These are phyloP conservation scores for Cladosporium halotolerans DNA, from an alignment of 2,329 filamentous ascomycete genomes.

Conservation along the genomic window DNA sequence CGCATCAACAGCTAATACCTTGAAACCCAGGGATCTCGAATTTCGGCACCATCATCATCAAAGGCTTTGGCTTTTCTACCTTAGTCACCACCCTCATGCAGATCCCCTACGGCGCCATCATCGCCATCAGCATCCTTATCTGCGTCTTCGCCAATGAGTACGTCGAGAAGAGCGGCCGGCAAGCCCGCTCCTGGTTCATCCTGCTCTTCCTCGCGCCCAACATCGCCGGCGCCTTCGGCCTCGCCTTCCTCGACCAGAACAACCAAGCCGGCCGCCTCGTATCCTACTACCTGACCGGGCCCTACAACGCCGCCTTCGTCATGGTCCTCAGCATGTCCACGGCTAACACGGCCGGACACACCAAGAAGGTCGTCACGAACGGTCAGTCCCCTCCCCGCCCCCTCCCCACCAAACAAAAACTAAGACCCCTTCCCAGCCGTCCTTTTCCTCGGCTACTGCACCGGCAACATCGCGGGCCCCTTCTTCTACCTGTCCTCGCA, in stretches of 20 bases:
- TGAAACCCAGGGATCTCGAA: conserved; percentile 44
- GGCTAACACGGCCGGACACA: conserved; percentile 50
- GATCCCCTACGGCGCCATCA: conserved; percentile 54
- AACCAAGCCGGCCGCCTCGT: conserved; percentile 50
- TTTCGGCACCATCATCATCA: conserved; percentile 54
- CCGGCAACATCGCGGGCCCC: conserved; percentile 61
- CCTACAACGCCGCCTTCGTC: conserved; percentile 47
- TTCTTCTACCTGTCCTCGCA: conserved; percentile 58
- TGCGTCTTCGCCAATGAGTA: conserved; percentile 38
- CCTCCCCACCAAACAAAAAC: conserved; percentile 25
- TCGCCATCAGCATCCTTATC: conserved; percentile 51
- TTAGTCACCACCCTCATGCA: conserved; percentile 56
- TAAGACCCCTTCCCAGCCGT: conserved; percentile 50
- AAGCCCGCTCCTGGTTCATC: conserved; percentile 42
- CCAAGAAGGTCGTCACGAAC: conserved; percentile 54
- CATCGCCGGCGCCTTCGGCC: conserved; percentile 52
- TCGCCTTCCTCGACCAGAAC: conserved; percentile 47
- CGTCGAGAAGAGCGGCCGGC: conserved; percentile 15
- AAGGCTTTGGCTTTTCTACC: conserved; percentile 51
- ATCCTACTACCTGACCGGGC: conserved; percentile 53
- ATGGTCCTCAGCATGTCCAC: conserved; percentile 45
- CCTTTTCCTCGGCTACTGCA: conserved; percentile 58
- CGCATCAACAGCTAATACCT: no score
- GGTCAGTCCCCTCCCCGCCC: conserved; percentile 43
- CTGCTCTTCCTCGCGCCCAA: conserved; percentile 54